Base-by-base conservation (phyloP, 2,329 filamentous ascomycete species). In the Fusarium circinatum region DNA sequence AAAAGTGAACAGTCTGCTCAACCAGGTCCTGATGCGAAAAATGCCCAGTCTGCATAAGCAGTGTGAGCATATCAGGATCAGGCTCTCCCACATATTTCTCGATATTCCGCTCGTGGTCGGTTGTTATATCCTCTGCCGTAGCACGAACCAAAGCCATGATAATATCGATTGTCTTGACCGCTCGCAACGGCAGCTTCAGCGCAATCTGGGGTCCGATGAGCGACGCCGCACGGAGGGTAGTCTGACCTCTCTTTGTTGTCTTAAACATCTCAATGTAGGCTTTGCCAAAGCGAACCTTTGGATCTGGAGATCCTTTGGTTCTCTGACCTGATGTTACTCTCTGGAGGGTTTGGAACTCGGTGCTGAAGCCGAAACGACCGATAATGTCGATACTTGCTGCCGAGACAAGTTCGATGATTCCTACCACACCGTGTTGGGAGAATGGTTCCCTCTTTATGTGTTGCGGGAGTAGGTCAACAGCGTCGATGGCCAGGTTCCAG, bases 231-330 rank as follows among this genome's bases (percentile, higher is more conserved):
- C 54, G 28, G 0, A 57, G 54, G 0, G 54, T 57, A 10, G 8
- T 15, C 11, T 57, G 54, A 1, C 54, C 54, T 3, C 54, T 17
- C 18, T 26, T 45, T 1, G 54, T 57, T 0, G 54, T 45, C 6
- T 57, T 57, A 9, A 57, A 57, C 39, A 57, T 57, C 4, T 57
- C 39, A 6, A 57, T 45, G 28, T 57, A 57, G 20, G 54, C 39
- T 26, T n/a, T 42, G 1, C 54, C 54, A 45, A 57, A 57, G 30
- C 54, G 28, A 2, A 22, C 39, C 17, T 45, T 45, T 1, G 54
- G 54, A 8, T 57, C 54, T 2, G 17, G 4, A 9, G 28, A 57
- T 10, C 22, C 22, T 12, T 34, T 57, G 0, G 17, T 34, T 9
- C 28, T 34, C 18, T 34, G 22, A 0, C 5, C 4, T 5, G 30